Percentiles rank a stretch among this genome's conserved stretches.
These are phyloP conservation scores for Oryza punctata DNA, from an alignment of 176 grass and related monocot genomes.

Conservation along the genomic window DNA sequence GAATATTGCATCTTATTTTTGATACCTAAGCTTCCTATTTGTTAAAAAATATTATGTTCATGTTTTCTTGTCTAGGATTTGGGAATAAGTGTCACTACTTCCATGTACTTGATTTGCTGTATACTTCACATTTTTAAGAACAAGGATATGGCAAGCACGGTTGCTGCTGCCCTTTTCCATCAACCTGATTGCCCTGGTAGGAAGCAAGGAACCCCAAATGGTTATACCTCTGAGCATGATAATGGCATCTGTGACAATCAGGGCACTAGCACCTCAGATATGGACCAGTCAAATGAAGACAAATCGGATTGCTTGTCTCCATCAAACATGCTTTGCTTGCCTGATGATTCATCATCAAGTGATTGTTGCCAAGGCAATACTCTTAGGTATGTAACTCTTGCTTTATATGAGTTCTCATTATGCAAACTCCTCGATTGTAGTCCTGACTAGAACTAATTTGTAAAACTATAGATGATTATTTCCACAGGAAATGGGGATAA, in stretches of 20 bases:
- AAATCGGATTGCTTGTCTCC: constrained; percentile 32
- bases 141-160: constrained; percentile 86
- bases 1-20: constrained; percentile 27
- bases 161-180: constrained; percentile 87
- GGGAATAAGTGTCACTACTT: constrained; percentile 73
- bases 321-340: constrained; percentile 32
- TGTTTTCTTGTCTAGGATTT: constrained; percentile 63
- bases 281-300: constrained; percentile 40
- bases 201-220: constrained; percentile 55
- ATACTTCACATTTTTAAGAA: constrained; percentile 97
- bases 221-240: constrained; percentile 45
- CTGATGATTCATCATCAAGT: constrained; percentile 34
- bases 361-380: constrained; percentile 61
- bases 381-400: constrained; percentile 62
- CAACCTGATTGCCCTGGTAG: constrained; percentile 52
- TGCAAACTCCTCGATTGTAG: not conserved
- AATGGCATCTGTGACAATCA: constrained; percentile 39
- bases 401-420: constrained; percentile 24
- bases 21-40: constrained; percentile 13
- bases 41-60: constrained; percentile 34
- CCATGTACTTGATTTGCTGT: constrained; percentile 90
- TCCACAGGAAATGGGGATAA: not conserved
- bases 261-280: constrained; percentile 17
- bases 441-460: constrained; percentile 6
- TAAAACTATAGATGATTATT: not conserved